Percentiles rank a stretch among this genome's conserved stretches.
Evolutionary conservation across 2,329 filamentous ascomycete genomes (phyloP).

Genomic region (Monilinia laxa): DNA sequence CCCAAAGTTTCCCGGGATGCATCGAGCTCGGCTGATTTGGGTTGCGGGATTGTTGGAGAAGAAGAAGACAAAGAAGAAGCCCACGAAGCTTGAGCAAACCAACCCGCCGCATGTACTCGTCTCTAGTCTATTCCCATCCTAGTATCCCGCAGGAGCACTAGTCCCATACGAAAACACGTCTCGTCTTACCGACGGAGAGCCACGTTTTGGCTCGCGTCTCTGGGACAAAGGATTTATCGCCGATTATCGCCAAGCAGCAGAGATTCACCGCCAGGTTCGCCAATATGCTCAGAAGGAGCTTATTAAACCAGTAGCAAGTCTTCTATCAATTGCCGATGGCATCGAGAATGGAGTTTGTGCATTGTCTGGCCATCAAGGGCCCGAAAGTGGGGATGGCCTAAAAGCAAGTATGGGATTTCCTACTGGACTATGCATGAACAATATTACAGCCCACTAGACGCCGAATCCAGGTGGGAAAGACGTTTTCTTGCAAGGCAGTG

Average conservation of each 20-base stretch:
- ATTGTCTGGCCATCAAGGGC: constrained; percentile 50
- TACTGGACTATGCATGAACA: constrained; percentile 54
- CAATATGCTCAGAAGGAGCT: constrained; percentile 48
- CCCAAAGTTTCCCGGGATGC: constrained; percentile 23
- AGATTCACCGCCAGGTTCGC: constrained; percentile 56
- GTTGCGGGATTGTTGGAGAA: constrained; percentile 30
- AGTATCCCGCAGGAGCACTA: constrained; percentile 74
- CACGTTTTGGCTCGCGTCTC: constrained; percentile 75
- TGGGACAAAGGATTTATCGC: constrained; percentile 57
- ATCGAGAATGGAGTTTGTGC: constrained; percentile 56
- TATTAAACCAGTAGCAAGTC: constrained; percentile 50
- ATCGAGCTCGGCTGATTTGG: constrained; percentile 32
- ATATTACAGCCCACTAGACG: constrained; percentile 55
- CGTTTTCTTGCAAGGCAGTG: constrained; percentile 65
- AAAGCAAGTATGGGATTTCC: constrained; percentile 56
- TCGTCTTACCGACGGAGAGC: constrained; percentile 77
- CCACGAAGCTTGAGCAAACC: constrained; percentile 58
- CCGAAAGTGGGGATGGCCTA: constrained; percentile 52
- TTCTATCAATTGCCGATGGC: constrained; percentile 51
- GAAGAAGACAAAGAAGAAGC: constrained; percentile 62
- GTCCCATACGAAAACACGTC: constrained; percentile 76
- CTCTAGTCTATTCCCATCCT: constrained; percentile 68
- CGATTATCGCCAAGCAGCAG: constrained; percentile 57
- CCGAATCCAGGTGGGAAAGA: constrained; percentile 63
- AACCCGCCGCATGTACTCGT: constrained; percentile 72